Evolutionary conservation across 2,329 filamentous ascomycete species (phyloP), one percentile per base, ranked within the genome.

Genomic region (Herpotrichia juniperi): DNA sequence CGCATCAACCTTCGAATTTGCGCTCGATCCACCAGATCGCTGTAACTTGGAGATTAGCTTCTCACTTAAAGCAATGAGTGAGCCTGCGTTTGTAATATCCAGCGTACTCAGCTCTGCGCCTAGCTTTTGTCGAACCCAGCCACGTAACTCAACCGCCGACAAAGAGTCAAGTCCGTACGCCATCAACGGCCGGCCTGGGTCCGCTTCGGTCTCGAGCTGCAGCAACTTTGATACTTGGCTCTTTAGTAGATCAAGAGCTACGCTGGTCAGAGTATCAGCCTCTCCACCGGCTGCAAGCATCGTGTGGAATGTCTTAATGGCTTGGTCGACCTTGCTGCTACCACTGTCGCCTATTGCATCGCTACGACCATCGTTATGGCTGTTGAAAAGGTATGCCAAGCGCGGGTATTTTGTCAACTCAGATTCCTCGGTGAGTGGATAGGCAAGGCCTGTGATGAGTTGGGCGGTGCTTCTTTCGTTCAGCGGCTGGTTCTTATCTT

Each of bases 81-180:
- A 50, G 11, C 34, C 52, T 30, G 62, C 63, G 46, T 51, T 57
- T 2, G 45, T 58, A 21, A 64, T 53, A 17, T 64, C 60, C 25
- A 66, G 42, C 10, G 51, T 54, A 11, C 28, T 58, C 16, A 66
- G 12, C 43, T 60, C 56, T 6, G 47, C 58, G 6, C 51, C 57
- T 22, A 62, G 21, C 26, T 58, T 28, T 32, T 34, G 28, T 14
- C 56, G 34, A 1, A 58, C 21, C 62, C 58, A 65, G 22, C 53
- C 56, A 9, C 62, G 46, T 8, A 63, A 31, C 40, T 65, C 62
- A 26, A 65, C 61, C 6, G 58, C 59, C 4, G 53, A 34, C 16
- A 65, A 37, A 1, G 54, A 62, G 26, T 65, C 61, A 3, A 66
- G 32, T 2, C 62, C 61, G 22, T 64, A 66, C 10, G 45, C 42